A percentile compares a stretch with the other conserved stretches of the same genome.
Evolutionary conservation across 1,284 basidiomycete genomes (phyloP).

Genomic region (Cutaneotrichosporon spelunceum): DNA sequence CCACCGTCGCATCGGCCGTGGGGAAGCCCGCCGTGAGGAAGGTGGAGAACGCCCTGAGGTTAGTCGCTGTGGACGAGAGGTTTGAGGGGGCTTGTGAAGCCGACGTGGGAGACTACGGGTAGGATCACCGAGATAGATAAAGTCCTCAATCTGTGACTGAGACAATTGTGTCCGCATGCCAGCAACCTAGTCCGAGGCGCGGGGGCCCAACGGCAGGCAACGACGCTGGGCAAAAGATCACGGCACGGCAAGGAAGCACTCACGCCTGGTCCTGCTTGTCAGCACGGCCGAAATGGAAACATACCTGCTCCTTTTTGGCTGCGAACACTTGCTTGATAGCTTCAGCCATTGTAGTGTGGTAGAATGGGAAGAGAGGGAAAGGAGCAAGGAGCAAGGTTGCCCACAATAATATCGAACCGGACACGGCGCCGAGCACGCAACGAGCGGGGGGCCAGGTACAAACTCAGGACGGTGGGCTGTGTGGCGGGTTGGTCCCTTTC

Average conservation of each 20-base stretch:
- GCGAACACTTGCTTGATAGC: slow-evolving; percentile 71
- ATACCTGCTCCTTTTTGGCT: slow-evolving; percentile 64
- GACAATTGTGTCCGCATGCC: neutral
- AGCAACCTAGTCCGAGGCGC: neutral
- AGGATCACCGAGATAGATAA: neutral
- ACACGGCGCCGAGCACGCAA: neutral
- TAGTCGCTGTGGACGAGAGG: slow-evolving; percentile 26
- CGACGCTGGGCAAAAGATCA: neutral
- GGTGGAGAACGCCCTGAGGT: slow-evolving; percentile 71
- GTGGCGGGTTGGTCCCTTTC: slow-evolving; percentile 3
- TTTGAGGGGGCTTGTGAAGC: neutral
- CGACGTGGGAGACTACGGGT: neutral
- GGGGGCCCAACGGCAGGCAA: neutral
- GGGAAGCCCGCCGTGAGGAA: slow-evolving; percentile 93
- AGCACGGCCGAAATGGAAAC: slow-evolving; percentile 13
- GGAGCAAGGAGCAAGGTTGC: neutral
- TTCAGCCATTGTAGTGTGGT: slow-evolving; percentile 60
- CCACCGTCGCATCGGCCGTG: slow-evolving; percentile 71
- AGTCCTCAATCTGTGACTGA: neutral
- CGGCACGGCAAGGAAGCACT: slow-evolving; percentile 15
- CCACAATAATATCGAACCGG: neutral
- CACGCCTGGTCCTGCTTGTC: slow-evolving; percentile 40
- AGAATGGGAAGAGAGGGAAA: neutral
- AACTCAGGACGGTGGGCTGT: neutral
- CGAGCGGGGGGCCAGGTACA: neutral